Conservation (phyloP, 805 yeast species). For the Starmera quercuum region DNA sequence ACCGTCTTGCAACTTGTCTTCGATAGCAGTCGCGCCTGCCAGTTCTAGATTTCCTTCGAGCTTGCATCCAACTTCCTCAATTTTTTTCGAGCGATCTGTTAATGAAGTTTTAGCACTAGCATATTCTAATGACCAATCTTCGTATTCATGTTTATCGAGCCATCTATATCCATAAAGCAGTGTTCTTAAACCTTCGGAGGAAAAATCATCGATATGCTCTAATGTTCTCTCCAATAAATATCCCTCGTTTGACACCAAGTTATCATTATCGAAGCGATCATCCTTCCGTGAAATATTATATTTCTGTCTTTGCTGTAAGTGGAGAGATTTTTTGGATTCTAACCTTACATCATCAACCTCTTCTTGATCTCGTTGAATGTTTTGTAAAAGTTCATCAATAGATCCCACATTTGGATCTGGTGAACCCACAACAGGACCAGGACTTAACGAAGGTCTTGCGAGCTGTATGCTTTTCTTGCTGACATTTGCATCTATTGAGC, state of each 20-base stretch:
- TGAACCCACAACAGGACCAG: constrained; percentile 16
- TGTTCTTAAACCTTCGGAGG: constrained; percentile 92
- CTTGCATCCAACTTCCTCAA: constrained; percentile 65
- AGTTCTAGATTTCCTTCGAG: constrained; percentile 66
- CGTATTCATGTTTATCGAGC: constrained; percentile 52
- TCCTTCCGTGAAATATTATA: constrained; percentile 27
- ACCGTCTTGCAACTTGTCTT: constrained; percentile 94
- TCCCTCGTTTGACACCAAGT: constrained; percentile 60
- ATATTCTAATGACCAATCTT: constrained; percentile 59
- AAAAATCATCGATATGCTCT: constrained; percentile 87
- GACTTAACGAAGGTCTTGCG: constrained; percentile 21
- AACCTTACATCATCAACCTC: constrained; percentile 47
- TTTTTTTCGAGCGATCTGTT: constrained; percentile 51
- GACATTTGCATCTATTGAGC: constrained; percentile 30
- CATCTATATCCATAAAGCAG: constrained; percentile 75
- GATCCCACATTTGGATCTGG: constrained; percentile 25
- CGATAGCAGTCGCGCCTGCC: constrained; percentile 93
- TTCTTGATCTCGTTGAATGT: constrained; percentile 34
- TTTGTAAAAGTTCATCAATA: constrained; percentile 42
- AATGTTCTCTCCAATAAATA: constrained; percentile 76
- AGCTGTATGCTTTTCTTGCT: constrained; percentile 26
- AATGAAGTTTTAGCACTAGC: constrained; percentile 73
- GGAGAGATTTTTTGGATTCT: constrained; percentile 50
- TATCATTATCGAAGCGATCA: constrained; percentile 43
- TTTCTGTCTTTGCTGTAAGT: constrained; percentile 47